Base-by-base conservation (phyloP, 306 rosid genomes). In the Pyrus betulifolia region DNA sequence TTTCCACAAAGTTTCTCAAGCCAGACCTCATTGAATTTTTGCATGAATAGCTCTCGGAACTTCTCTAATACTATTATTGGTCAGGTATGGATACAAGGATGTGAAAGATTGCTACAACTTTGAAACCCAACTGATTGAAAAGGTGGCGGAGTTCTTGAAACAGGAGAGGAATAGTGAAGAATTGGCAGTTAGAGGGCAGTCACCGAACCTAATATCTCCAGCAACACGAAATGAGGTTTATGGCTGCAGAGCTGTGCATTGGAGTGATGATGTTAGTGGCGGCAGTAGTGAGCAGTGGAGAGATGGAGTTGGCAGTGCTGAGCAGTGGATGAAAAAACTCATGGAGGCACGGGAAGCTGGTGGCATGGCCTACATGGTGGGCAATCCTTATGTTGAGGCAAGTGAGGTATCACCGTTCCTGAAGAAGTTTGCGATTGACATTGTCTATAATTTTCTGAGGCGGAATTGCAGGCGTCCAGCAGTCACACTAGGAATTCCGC, bases 51-150 rank as follows among this genome's bases (percentile, higher is more conserved):
- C 55, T 49, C 18, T n/a, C 57, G 30, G 30, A 33, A 25, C 4
- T 31, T 52, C 14, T 38, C 18, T 4, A 4, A 22, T n/a, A 13
- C 21, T 66, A 4, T 10, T 33, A 66, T 33, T 27, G 1, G 61
- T 11, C 79, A 76, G 79, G 79, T 76, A 76, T 23, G 79, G 79
- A 66, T 76, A 76, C 73, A 76, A 76, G 65, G 79, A 76, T 35
- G 73, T 38, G 33, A 67, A 52, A 67, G 79, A 76, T 54, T 52
- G 67, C 57, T 67, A 66, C 64, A 12, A 67, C 49, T 76, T 66
- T 66, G 73, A 76, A 76, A 52, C 30, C 44, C 72, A 76, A 33
- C 67, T 76, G 57, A 25, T 76, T 10, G 73, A 54, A 30, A 55
- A 54, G 66, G 79, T 76, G 28, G 73, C 44, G 23, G 44, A 76